Conservation (phyloP, 116 monocot genomes). For the Zostera marina region DNA sequence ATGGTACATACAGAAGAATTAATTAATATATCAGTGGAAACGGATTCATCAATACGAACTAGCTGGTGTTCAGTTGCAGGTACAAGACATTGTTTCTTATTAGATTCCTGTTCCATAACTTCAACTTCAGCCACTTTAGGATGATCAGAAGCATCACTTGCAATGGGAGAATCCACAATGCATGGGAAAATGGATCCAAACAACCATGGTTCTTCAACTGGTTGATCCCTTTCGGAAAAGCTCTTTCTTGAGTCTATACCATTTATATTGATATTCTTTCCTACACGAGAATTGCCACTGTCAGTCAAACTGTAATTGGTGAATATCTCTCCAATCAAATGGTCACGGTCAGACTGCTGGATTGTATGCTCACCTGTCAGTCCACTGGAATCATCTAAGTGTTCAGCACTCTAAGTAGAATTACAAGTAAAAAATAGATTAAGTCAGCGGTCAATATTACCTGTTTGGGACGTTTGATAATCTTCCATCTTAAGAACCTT, state of each 20-base stretch:
- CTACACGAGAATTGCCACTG: conserved; percentile 2
- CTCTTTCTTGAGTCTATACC: conserved; percentile 9
- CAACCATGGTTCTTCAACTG: conserved; percentile 86
- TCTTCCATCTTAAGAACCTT: conserved; percentile 7
- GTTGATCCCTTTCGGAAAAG: conserved; percentile 41
- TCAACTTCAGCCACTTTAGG: conserved; percentile 14
- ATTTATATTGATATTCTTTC: conserved; percentile 7
- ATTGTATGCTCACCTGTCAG: conserved; percentile 51
- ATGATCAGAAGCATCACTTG: conserved; percentile 14
- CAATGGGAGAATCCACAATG: conserved; percentile 9
- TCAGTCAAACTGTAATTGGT: neutral
- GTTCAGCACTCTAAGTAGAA: conserved; percentile 44
- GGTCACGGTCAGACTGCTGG: conserved; percentile 3
- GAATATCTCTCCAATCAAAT: neutral
- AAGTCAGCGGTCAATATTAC: conserved; percentile 22
- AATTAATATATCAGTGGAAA: conserved; percentile 58
- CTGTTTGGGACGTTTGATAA: conserved; percentile 20
- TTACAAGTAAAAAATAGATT: neutral
- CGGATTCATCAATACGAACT: conserved; percentile 20
- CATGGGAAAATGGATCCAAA: conserved; percentile 27
- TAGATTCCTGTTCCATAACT: conserved; percentile 9
- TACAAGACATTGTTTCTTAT: conserved; percentile 15
- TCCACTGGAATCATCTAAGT: conserved; percentile 75
- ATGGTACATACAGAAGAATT: conserved; percentile 87
- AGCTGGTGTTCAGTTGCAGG: conserved; percentile 19